These are phyloP conservation scores for Colletotrichum sp. DNA, from an alignment of 2,329 filamentous ascomycete species.

Conservation along the genomic window DNA sequence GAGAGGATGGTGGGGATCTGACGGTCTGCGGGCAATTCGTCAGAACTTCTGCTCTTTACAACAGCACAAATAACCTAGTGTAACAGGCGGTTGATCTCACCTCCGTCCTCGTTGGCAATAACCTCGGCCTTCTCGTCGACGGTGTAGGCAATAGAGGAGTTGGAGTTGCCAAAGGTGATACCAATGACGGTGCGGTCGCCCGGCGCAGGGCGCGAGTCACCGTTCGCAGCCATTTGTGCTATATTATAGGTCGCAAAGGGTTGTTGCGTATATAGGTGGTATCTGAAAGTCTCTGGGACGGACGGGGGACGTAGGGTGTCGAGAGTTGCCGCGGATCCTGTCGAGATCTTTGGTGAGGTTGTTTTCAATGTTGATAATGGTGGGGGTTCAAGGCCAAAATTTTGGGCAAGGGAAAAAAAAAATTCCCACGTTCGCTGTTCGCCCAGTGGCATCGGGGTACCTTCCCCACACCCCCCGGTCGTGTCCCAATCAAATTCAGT, in stretches of 20 bases:
- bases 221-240: slow-evolving; percentile 51
- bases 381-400: slow-evolving; percentile 21
- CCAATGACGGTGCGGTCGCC: slow-evolving; percentile 79
- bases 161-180: slow-evolving; percentile 97
- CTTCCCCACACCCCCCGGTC: neutral
- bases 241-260: slow-evolving; percentile 18
- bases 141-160: slow-evolving; percentile 95
- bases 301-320: neutral
- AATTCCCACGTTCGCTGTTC: slow-evolving; percentile 9
- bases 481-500: slow-evolving; percentile 13
- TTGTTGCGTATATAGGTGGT: neutral
- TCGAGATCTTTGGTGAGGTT: slow-evolving; percentile 9
- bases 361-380: slow-evolving; percentile 17
- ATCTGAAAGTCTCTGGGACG: neutral
- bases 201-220: slow-evolving; percentile 51
- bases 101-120: slow-evolving; percentile 98
- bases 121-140: slow-evolving; percentile 95
- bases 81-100: slow-evolving; percentile 49
- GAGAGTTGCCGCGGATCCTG: neutral
- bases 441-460: neutral
- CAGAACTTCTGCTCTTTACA: neutral
- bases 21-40: slow-evolving; percentile 67
- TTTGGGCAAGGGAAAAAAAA: slow-evolving; percentile 19
- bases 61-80: slow-evolving; percentile 16
- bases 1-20: slow-evolving; percentile 95